Evolutionary conservation across 2,329 filamentous ascomycete genomes (phyloP), one percentile per base, ranked within the genome.

Genomic region (Leptoxyphium fumago): DNA sequence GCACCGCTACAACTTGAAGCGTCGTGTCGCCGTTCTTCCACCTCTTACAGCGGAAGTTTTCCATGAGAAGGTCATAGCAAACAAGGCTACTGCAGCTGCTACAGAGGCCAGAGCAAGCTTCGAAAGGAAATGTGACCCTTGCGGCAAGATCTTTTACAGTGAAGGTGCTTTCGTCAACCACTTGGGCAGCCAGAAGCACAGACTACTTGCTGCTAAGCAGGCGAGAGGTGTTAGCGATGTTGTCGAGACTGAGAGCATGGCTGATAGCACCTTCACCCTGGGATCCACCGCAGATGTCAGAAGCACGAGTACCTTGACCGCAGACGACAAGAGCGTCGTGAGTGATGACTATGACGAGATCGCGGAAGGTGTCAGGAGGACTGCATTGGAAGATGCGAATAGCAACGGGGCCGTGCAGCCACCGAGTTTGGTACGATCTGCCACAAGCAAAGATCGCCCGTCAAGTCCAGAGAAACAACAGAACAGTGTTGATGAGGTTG

Each of bases 111-210:
- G 85, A 64, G 89, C 88, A 4, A 79, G 84, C 11, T 96, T 88
- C 59, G 86, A 95, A 62, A 87, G 83, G 59, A 68, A 72, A 28
- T 98, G 91, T 64, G 71, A 78, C 2, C 74, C 80, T 15, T 98
- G 91, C 69, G 76, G 83, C 57, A 94, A 94, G 70, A 87, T 83
- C 11, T 98, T 94, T 64, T 96, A 82, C 70, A 96, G 88, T 66
- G 85, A 95, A 60, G 95, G 95, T 66, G 89, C 91, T 29, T 96
- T 83, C 64, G 78, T 81, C 59, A 98, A 96, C 65, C 91, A 98
- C 60, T 63, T 96, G 45, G 80, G 79, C 46, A 95, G 88, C 66
- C 80, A 85, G 54, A 94, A 94, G 64, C 91, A 98, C 65, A 85
- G 80, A 64, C 70, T 76, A 45, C 80, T 79, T 54, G 72, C 82